Evolutionary conservation across 2,329 filamentous ascomycete species (phyloP).

Genomic region (Cryphonectria japonica): DNA sequence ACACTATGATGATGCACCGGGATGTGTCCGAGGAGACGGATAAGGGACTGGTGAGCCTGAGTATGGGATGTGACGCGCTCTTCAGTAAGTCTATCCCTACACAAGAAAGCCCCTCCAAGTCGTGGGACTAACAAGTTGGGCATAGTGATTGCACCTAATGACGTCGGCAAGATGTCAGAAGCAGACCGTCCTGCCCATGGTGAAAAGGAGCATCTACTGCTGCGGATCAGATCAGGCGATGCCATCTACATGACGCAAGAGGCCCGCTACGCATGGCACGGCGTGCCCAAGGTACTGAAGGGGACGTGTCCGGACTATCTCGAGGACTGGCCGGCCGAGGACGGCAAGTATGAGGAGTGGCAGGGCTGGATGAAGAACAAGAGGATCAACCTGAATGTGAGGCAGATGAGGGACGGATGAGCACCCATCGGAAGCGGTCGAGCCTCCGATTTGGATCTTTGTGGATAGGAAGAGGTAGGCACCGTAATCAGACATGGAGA

Average conservation of each 20-base stretch:
- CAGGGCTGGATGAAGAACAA: constrained; percentile 87
- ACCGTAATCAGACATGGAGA: neutral
- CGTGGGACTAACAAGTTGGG: neutral
- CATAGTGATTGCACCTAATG: constrained; percentile 57
- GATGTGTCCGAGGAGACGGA: constrained; percentile 89
- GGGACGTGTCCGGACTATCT: constrained; percentile 79
- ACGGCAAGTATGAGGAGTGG: constrained; percentile 66
- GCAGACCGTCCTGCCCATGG: constrained; percentile 33
- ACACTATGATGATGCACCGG: constrained; percentile 89
- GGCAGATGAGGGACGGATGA: constrained; percentile 73
- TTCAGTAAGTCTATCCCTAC: constrained; percentile 52
- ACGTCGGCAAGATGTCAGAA: constrained; percentile 38
- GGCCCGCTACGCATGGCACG: constrained; percentile 91
- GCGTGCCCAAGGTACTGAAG: constrained; percentile 82
- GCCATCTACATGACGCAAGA: constrained; percentile 85
- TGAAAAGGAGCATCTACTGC: constrained; percentile 56
- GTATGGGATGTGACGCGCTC: constrained; percentile 85
- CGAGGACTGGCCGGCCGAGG: constrained; percentile 70
- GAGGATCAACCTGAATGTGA: constrained; percentile 87
- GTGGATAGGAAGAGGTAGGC: neutral
- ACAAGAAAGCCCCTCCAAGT: neutral
- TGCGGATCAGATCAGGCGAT: constrained; percentile 82
- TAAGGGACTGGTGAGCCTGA: constrained; percentile 80
- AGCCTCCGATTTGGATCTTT: neutral
- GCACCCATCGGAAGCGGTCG: neutral